These are phyloP conservation scores for Trametes cubensis DNA, from an alignment of 768 basidiomycete species.

Conservation along the genomic window DNA sequence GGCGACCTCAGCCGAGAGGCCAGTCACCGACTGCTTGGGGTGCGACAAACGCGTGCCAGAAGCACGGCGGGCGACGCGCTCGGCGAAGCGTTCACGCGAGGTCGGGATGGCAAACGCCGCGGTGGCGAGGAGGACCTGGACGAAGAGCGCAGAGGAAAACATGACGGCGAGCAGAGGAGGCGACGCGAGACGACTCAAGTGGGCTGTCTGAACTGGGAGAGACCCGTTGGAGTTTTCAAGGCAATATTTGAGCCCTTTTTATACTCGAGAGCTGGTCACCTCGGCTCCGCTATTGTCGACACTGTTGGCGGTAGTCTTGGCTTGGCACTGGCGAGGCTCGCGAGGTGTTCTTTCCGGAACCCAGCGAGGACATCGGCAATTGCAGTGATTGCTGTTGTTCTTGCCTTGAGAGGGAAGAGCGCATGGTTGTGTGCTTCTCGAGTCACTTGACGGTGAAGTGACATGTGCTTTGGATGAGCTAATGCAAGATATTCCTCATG, in stretches of 20 bases:
- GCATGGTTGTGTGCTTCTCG: conserved; percentile 18
- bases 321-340: conserved; percentile 7
- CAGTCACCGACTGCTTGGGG: conserved; percentile 6
- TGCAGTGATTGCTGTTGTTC: neutral
- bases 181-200: conserved; percentile 16
- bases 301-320: neutral
- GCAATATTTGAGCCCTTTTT: neutral
- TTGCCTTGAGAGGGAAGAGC: conserved; percentile 5
- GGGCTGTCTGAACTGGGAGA: conserved; percentile 19
- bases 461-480: too few species aligned
- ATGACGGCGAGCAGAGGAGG: conserved; percentile 19
- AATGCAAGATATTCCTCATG: too few species aligned
- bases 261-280: neutral
- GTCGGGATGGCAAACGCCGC: conserved; percentile 30
- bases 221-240: conserved; percentile 12
- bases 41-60: conserved; percentile 22
- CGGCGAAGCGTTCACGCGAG: conserved; percentile 23
- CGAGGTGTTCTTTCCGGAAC: conserved; percentile 1
- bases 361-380: neutral
- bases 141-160: conserved; percentile 29
- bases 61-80: conserved; percentile 29
- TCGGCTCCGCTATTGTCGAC: neutral
- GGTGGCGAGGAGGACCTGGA: conserved; percentile 29
- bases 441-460: too few species aligned
- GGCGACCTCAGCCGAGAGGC: neutral